Base-by-base conservation (phyloP, 2,329 filamentous ascomycete genomes). In the Bipolaris bicolor region DNA sequence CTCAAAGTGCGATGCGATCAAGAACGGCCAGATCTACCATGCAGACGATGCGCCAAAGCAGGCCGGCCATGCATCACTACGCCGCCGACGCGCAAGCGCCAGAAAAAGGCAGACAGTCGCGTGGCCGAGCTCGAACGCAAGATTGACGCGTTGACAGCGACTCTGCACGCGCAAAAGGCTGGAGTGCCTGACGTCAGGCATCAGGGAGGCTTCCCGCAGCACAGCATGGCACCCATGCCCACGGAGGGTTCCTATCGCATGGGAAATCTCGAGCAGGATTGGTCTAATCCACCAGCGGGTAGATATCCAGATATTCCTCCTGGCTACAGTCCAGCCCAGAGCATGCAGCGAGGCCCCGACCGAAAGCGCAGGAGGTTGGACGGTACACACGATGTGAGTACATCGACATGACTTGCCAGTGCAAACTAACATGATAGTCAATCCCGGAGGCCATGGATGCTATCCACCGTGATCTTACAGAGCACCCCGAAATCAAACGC, bases 81-180 rank as follows among this genome's bases (percentile, higher is more conserved):
- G 1, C 86, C 87, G 61, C 91, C 86, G 0, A 86, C 82, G 13
- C 78, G 91, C 39, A 96, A 96, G 78, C 84, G 92, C 43, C 91
- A 94, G 80, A 96, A 94, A 81, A 96, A 96, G 82, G 92, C 91
- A 52, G 93, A 96, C 74, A 94, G 87, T 64, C 84, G 92, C 49
- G 92, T 97, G 11, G 90, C 92, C 7, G 92, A 97, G 80, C 82
- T 97, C 49, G 92, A 97, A 81, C 92, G 89, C 81, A 96, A 96
- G 80, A 94, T 97, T 62, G 92, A 97, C 79, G 90, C 90, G 7
- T 75, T 97, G 72, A 96, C 91, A 7, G 90, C 91, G 6, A 92
- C 87, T 34, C 74, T 97, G 63, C 88, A 91, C 44, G 86, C 90
- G 29, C 78, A 80, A 61, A 76, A 76, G 58, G 50, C 62, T 3